A percentile compares a stretch with the other conserved stretches of the same genome.
phyloP scores from a whole-genome alignment of 2,329 filamentous ascomycete species.

The Ophiosphaerella narmari region DNA sequence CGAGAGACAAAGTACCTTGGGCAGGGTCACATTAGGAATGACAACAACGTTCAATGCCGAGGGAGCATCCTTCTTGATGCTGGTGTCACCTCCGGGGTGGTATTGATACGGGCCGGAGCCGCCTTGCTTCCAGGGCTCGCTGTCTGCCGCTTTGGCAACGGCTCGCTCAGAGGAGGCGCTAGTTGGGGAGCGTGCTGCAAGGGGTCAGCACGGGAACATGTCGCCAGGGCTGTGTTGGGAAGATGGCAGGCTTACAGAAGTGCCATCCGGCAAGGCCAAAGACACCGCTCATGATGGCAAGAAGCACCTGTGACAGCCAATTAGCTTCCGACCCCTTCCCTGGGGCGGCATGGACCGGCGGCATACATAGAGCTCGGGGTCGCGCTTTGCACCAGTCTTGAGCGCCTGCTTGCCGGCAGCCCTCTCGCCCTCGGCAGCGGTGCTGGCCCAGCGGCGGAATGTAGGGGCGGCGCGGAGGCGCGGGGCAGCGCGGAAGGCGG shows the following conservation, averaged over 20 bases:
- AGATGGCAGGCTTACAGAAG: slow-evolving; percentile 64
- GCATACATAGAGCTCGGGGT: slow-evolving; percentile 76
- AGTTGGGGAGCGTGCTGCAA: slow-evolving; percentile 79
- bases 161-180: slow-evolving; percentile 78
- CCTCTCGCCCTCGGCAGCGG: slow-evolving; percentile 51
- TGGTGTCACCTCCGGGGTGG: slow-evolving; percentile 80
- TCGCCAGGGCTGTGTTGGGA: not conserved
- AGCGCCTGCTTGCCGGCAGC: slow-evolving; percentile 55
- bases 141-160: slow-evolving; percentile 73
- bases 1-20: slow-evolving; percentile 58
- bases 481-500: slow-evolving; percentile 53
- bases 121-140: slow-evolving; percentile 87
- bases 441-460: slow-evolving; percentile 45
- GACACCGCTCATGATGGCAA: slow-evolving; percentile 86
- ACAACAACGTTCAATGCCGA: slow-evolving; percentile 95
- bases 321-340: slow-evolving; percentile 24
- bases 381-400: slow-evolving; percentile 67
- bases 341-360: not conserved
- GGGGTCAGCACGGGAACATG: slow-evolving; percentile 11
- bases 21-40: slow-evolving; percentile 89
- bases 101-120: slow-evolving; percentile 65
- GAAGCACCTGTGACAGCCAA: slow-evolving; percentile 69
- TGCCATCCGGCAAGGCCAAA: slow-evolving; percentile 90
- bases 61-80: slow-evolving; percentile 83
- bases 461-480: slow-evolving; percentile 47